These are phyloP conservation scores for Seiridium unicorne DNA, from an alignment of 2,329 filamentous ascomycete species.

Conservation along the genomic window DNA sequence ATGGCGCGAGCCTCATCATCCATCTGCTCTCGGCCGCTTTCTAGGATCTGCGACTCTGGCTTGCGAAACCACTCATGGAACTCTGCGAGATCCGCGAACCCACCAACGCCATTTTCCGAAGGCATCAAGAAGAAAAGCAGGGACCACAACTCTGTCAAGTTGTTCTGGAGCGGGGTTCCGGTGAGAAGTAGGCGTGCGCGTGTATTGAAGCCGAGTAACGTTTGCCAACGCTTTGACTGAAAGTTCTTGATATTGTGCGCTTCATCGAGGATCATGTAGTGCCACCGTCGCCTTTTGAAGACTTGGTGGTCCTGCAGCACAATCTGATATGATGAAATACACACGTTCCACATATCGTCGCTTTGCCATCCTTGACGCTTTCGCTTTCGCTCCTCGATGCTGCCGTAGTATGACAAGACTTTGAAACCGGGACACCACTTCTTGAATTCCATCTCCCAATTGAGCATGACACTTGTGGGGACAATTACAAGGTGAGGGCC, in stretches of 20 bases:
- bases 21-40: conserved; percentile 90
- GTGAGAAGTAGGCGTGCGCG: conserved; percentile 83
- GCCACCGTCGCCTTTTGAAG: conserved; percentile 90
- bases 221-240: conserved; percentile 95
- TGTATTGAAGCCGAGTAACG: conserved; percentile 89
- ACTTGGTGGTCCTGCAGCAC: conserved; percentile 92
- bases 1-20: conserved; percentile 91
- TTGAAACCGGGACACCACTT: conserved; percentile 99
- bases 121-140: conserved; percentile 96
- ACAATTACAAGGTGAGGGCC: conserved; percentile 95
- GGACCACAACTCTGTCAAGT: conserved; percentile 95
- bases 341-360: conserved; percentile 92
- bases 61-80: conserved; percentile 96
- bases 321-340: conserved; percentile 96
- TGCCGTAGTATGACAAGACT: conserved; percentile 94
- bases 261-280: conserved; percentile 97
- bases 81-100: conserved; percentile 91
- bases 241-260: conserved; percentile 99
- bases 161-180: conserved; percentile 94
- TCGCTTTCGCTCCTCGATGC: conserved; percentile 83
- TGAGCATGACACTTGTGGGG: conserved; percentile 96
- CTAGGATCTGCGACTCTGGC: conserved; percentile 92
- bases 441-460: conserved; percentile 99
- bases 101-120: conserved; percentile 79
- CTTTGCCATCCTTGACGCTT: conserved; percentile 94